Base-by-base conservation (phyloP, 441 rosid species). In the Rhodomyrtus psidioides region DNA sequence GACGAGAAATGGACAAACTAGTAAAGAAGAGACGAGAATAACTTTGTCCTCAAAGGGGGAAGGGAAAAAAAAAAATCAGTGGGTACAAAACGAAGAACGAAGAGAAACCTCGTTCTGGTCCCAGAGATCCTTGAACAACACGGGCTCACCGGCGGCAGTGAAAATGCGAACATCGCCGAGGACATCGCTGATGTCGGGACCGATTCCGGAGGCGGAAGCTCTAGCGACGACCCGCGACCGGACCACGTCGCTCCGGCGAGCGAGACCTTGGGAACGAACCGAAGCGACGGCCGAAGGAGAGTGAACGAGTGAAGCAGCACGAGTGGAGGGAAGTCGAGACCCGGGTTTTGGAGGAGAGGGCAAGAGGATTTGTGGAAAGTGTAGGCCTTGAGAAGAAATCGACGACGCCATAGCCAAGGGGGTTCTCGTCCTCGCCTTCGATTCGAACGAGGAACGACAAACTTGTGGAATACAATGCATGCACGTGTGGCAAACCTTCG, bases 81-180 rank as follows among this genome's bases (percentile, higher is more conserved):
- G 49, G 15, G 44, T 46, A 44, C n/a, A 17, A 39, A 51, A 21
- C 58, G 39, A 2, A 3, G 59, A 56, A 56, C 2, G 59, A 24
- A 56, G 12, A 39, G n/a, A 53, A 53, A 92, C 94, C 92, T 93
- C 94, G 19, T 90, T 94, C 87, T 95, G 98, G 92, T 95, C 96
- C 98, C 94, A 97, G n/a, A 95, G 94, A 83, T 94, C 95, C 90
- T 89, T 94, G 86, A 96, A 89, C 84, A 89, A 39, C 81, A 96
- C 93, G 0, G 93, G 91, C 54, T 93, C 88, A 1, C 94, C 98
- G 4, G 93, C 81, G 84, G 96, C 96, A 6, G 95, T 93, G 88
- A 92, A 95, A 12, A 96, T 90, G 12, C 88, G 59, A 34, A 93
- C 93, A 75, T 94, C 98, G 1, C 93, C 93, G 65, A 96, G 94